Evolutionary conservation across 1,284 basidiomycete genomes (phyloP).

Genomic region (Trichosporon coremiiforme): DNA sequence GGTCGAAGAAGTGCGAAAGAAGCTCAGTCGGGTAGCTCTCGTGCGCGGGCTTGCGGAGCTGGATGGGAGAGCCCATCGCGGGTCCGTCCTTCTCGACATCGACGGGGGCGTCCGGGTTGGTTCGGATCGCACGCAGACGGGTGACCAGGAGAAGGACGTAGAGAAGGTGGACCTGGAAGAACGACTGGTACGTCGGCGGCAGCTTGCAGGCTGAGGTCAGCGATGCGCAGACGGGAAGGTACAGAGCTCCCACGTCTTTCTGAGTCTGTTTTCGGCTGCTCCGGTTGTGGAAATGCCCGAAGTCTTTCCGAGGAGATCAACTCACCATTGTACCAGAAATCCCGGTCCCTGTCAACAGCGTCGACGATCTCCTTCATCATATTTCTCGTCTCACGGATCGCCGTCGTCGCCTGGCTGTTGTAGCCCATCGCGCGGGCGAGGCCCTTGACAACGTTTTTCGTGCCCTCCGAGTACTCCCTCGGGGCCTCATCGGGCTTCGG

Average conservation of each 20-base stretch:
- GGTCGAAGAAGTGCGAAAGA: conserved; percentile 94
- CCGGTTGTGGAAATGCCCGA: background rate
- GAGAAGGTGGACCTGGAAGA: conserved; percentile 93
- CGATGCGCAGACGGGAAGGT: background rate
- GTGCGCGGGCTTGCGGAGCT: conserved; percentile 39
- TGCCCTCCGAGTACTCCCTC: conserved; percentile 43
- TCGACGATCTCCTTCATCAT: conserved; percentile 61
- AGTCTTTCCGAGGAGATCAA: conserved; percentile 23
- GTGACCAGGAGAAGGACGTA: conserved; percentile 90
- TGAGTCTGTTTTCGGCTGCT: background rate
- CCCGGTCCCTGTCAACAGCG: conserved; percentile 56
- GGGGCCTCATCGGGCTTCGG: conserved; percentile 10
- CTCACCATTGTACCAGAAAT: conserved; percentile 58
- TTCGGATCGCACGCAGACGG: conserved; percentile 74
- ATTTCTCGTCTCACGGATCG: conserved; percentile 61
- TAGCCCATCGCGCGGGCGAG: conserved; percentile 61
- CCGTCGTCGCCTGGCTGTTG: conserved; percentile 59
- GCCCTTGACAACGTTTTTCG: conserved; percentile 44
- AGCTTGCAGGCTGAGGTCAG: conserved; percentile 72
- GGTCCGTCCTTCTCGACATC: background rate
- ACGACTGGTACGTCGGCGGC: conserved; percentile 93
- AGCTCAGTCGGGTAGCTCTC: conserved; percentile 62
- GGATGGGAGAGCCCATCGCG: conserved; percentile 55
- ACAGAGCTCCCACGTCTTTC: background rate
- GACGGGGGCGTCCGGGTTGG: conserved; percentile 57